These are phyloP conservation scores for Yamadazyma kitorensis DNA, from an alignment of 805 yeast genomes.

Conservation along the genomic window DNA sequence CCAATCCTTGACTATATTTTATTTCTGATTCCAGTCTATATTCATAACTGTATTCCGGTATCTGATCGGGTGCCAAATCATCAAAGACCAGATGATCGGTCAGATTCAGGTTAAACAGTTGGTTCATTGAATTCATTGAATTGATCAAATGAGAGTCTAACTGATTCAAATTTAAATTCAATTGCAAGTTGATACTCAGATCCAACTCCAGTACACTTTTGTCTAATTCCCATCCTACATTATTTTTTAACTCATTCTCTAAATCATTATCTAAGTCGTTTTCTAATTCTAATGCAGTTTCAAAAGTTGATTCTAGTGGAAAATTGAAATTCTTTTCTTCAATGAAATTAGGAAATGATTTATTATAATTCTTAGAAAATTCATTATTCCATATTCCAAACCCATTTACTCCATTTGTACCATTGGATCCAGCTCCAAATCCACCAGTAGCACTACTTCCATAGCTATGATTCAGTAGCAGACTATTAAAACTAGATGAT, in stretches of 20 bases:
- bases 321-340: conserved; percentile 2
- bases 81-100: no score
- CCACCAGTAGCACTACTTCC: no score
- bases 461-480: no score
- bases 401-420: no score
- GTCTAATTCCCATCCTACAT: conserved; percentile 2
- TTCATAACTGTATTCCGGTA: no score
- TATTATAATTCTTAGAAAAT: conserved; percentile 5
- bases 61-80: no score
- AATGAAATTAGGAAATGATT: conserved; percentile 6
- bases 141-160: no score
- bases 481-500: conserved; percentile 1
- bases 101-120: no score
- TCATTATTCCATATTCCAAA: conserved; percentile 8
- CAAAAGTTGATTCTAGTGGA: conserved; percentile 7
- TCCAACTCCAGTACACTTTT: conserved; percentile 5
- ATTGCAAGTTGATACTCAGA: conserved; percentile 4
- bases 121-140: background rate
- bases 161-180: no score
- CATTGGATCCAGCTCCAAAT: no score
- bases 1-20: no score
- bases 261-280: background rate
- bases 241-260: background rate
- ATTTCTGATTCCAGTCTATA: no score
- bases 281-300: conserved; percentile 5